Percentiles rank a stretch among this genome's conserved stretches.
phyloP scores from a whole-genome alignment of 768 basidiomycete species.

The Tylopilus intermedius region DNA sequence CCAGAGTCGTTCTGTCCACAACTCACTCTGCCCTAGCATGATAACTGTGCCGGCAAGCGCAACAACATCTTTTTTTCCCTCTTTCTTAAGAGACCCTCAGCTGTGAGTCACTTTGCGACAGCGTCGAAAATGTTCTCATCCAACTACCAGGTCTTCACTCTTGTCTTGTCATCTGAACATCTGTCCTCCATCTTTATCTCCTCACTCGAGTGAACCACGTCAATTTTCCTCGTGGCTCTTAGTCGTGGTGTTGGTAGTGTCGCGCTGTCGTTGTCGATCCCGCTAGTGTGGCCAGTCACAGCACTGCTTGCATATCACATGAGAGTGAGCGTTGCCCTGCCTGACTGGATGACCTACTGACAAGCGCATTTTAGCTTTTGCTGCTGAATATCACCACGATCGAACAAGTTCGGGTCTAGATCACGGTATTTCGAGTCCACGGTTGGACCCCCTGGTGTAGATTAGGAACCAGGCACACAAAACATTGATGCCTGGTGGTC shows the following conservation, averaged over 20 bases:
- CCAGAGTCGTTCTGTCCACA: not conserved
- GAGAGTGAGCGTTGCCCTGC: slow-evolving; percentile 51
- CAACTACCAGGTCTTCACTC: slow-evolving; percentile 53
- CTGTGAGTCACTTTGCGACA: slow-evolving; percentile 44
- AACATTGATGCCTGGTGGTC: slow-evolving; percentile 61
- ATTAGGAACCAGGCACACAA: slow-evolving; percentile 85
- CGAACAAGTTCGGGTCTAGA: slow-evolving; percentile 64
- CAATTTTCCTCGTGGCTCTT: slow-evolving; percentile 43
- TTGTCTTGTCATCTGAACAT: slow-evolving; percentile 76
- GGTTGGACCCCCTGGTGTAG: slow-evolving; percentile 33
- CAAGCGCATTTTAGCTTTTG: slow-evolving; percentile 48
- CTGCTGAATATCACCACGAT: slow-evolving; percentile 91
- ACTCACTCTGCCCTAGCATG: slow-evolving; percentile 53
- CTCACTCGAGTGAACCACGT: slow-evolving; percentile 50
- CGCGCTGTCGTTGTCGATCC: slow-evolving; percentile 65
- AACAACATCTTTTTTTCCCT: slow-evolving; percentile 93
- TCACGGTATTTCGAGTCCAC: slow-evolving; percentile 3
- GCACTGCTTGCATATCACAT: slow-evolving; percentile 81
- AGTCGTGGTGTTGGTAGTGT: slow-evolving; percentile 69
- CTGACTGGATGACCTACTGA: not conserved
- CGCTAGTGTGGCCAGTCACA: slow-evolving; percentile 77
- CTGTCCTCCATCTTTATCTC: slow-evolving; percentile 75
- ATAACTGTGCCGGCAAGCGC: slow-evolving; percentile 93
- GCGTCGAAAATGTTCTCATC: slow-evolving; percentile 4
- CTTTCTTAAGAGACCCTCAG: slow-evolving; percentile 57